Conservation (phyloP, 2,329 filamentous ascomycete species). For the Diaporthe ilicicola region DNA sequence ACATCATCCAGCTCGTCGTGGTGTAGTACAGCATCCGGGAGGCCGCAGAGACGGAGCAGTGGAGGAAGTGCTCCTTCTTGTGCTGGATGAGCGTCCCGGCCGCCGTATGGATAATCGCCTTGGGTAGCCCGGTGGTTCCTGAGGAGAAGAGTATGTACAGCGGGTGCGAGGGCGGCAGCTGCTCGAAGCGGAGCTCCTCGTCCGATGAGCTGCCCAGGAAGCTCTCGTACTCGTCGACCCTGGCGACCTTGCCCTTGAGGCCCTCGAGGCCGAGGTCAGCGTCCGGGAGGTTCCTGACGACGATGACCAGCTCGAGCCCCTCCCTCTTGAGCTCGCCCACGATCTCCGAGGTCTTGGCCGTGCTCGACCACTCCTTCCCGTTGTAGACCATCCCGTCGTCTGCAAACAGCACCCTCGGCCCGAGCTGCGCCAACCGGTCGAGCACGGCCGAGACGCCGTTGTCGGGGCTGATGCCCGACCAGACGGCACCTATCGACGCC, state of each 20-base stretch:
- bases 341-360: constrained; percentile 82
- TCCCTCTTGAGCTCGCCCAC: constrained; percentile 66
- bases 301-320: constrained; percentile 73
- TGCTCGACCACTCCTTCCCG: constrained; percentile 84
- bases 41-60: constrained; percentile 78
- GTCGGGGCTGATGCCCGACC: constrained; percentile 93
- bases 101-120: constrained; percentile 93
- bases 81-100: constrained; percentile 93
- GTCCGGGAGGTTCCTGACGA: constrained; percentile 73
- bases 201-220: constrained; percentile 54
- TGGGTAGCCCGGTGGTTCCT: constrained; percentile 86
- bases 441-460: constrained; percentile 91
- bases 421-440: constrained; percentile 86
- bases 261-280: constrained; percentile 52
- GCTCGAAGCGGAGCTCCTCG: constrained; percentile 70
- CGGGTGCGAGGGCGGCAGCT: constrained; percentile 84
- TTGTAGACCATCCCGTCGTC: constrained; percentile 94
- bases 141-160: constrained; percentile 95
- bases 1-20: constrained; percentile 99
- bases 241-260: constrained; percentile 49
- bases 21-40: constrained; percentile 93
- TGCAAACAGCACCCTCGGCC: constrained; percentile 82
- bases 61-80: constrained; percentile 93
- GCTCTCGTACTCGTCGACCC: constrained; percentile 53
- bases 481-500: constrained; percentile 84